Conservation (phyloP, 2,329 filamentous ascomycete genomes). For the Colletotrichum acutatum region DNA sequence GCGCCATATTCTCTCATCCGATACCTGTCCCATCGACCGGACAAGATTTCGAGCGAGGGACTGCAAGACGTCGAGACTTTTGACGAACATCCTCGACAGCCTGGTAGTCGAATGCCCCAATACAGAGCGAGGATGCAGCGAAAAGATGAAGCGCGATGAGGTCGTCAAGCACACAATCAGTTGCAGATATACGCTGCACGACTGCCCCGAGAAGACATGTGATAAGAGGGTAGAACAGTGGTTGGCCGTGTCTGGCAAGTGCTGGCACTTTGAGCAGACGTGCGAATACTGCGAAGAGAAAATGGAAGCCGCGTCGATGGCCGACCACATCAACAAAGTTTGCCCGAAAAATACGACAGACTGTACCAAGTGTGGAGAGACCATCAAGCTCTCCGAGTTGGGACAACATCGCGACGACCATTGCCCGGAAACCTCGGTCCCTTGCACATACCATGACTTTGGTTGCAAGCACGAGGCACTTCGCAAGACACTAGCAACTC, state of each 20-base stretch:
- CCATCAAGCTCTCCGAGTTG: constrained; percentile 57
- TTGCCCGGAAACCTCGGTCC: constrained; percentile 53
- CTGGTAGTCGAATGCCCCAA: constrained; percentile 70
- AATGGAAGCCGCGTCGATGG: constrained; percentile 60
- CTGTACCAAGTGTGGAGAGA: constrained; percentile 61
- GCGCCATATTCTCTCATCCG: constrained; percentile 53
- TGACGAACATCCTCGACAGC: constrained; percentile 70
- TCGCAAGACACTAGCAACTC: constrained; percentile 54
- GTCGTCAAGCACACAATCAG: constrained; percentile 67
- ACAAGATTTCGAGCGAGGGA: constrained; percentile 46
- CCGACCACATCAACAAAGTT: constrained; percentile 53
- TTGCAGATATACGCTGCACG: constrained; percentile 65
- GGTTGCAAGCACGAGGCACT: constrained; percentile 57
- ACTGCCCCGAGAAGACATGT: constrained; percentile 66
- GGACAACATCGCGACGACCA: constrained; percentile 57
- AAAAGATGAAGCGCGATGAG: constrained; percentile 62
- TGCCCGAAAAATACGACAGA: constrained; percentile 59
- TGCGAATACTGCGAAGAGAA: constrained; percentile 66
- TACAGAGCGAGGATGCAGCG: constrained; percentile 59
- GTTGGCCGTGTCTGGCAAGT: constrained; percentile 50
- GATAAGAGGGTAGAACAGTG: constrained; percentile 62
- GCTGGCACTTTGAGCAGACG: constrained; percentile 62
- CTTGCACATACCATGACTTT: constrained; percentile 60
- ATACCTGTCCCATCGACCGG: constrained; percentile 70
- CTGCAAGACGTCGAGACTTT: constrained; percentile 53